A percentile compares a stretch with the other conserved stretches of the same genome.
Conservation (phyloP, 1,284 basidiomycete species). For the Abortiporus biennis region DNA sequence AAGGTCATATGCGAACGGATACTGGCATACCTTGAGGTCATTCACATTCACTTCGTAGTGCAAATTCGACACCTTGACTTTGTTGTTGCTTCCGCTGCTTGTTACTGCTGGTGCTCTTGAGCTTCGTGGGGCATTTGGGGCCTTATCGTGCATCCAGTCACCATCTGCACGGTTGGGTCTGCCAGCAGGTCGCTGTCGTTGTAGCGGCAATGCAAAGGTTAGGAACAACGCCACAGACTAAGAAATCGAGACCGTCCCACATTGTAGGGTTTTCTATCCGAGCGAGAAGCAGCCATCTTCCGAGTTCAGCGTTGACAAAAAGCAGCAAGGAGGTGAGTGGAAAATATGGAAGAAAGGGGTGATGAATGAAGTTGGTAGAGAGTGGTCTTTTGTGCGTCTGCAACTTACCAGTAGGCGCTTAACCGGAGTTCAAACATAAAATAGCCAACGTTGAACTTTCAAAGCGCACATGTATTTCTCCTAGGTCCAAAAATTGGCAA, state of each 20-base stretch:
- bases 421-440: no score
- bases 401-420: no score
- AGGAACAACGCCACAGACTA: not conserved
- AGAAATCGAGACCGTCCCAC: constrained; percentile 27
- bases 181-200: constrained; percentile 36
- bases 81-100: constrained; percentile 39
- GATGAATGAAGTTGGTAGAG: no score
- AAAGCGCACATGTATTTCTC: no score
- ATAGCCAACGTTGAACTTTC: no score
- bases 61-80: constrained; percentile 80
- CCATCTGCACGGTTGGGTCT: constrained; percentile 44
- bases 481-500: no score
- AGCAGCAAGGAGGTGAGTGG: no score
- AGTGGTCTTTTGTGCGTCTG: no score
- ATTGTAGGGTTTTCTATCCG: constrained; percentile 41
- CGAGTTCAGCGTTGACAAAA: no score
- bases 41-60: constrained; percentile 91
- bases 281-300: constrained; percentile 19
- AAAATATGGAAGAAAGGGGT: no score
- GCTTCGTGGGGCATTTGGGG: constrained; percentile 36
- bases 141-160: constrained; percentile 65
- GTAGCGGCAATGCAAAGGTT: not conserved
- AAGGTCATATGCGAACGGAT: constrained; percentile 6
- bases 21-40: constrained; percentile 73
- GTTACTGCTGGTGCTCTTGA: constrained; percentile 17